phyloP scores from a whole-genome alignment of 148 eudicot genomes.

The Limonium bicolor region DNA sequence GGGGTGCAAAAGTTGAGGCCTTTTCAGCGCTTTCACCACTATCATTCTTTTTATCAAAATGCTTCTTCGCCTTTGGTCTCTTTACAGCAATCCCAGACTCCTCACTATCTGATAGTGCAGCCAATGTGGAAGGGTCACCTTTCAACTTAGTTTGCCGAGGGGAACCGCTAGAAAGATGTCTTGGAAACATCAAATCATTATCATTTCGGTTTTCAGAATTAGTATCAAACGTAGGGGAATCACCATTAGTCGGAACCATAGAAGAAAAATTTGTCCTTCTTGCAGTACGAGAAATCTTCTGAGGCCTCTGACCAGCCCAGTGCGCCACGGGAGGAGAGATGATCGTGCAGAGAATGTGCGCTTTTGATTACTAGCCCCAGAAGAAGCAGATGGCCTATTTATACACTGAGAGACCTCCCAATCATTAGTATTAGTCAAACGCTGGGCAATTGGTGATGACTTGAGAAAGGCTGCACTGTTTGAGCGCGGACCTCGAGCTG shows the following conservation, averaged over 20 bases:
- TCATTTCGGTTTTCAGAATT: constrained; percentile 33
- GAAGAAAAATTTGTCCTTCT: constrained; percentile 48
- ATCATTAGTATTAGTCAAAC: constrained; percentile 26
- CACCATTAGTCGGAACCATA: constrained; percentile 29
- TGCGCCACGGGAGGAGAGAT: constrained; percentile 46
- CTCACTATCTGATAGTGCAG: constrained; percentile 56
- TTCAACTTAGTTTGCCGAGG: constrained; percentile 37
- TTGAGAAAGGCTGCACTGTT: constrained; percentile 31
- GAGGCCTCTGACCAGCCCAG: constrained; percentile 53
- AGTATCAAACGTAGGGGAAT: constrained; percentile 18
- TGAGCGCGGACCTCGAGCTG: constrained; percentile 41
- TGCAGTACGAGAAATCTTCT: constrained; percentile 52
- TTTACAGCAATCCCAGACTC: constrained; percentile 49
- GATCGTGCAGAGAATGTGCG: constrained; percentile 34
- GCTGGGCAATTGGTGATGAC: constrained; percentile 24
- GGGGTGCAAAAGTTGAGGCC: constrained; percentile 27
- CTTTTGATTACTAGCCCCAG: constrained; percentile 36
- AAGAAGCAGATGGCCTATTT: constrained; percentile 24
- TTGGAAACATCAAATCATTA: constrained; percentile 18
- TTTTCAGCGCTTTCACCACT: constrained; percentile 34
- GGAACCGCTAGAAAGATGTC: constrained; percentile 27
- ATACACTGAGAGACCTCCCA: constrained; percentile 43
- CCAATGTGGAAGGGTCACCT: constrained; percentile 24
- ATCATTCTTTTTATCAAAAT: constrained; percentile 28
- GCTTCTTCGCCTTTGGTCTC: constrained; percentile 34